Base-by-base conservation (phyloP, 768 basidiomycete species). In the Tephrocybe sp. region DNA sequence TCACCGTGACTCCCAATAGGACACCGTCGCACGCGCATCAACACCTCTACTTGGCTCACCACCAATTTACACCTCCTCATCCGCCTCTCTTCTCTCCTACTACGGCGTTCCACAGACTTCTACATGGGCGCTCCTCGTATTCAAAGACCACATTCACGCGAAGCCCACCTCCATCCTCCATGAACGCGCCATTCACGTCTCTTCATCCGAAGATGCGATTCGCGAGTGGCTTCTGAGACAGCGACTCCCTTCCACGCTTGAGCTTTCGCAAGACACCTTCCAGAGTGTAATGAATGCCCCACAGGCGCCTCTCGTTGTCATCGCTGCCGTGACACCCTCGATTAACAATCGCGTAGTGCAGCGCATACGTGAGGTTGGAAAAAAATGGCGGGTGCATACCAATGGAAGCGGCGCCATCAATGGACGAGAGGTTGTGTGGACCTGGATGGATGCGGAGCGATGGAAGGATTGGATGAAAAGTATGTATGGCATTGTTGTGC, bases 391-490 rank as follows among this genome's bases (percentile, higher is more conserved):
- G 53, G 44, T 70, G 33, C 65, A 66, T 61, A 74, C 74, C 0
- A 64, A 62, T 2, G 74, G 75, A 4, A 73, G 60, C 43, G 72
- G 73, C 1, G 59, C 70, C 46, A 67, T 65, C 34, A 72, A 74
- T 31, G 72, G 69, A 38, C 68, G 77, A 32, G 78, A 83, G 38
- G 85, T 96, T 0, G 80, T 94, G 43, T 97, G 94, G 68, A 78
- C 86, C 8, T 93, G 87, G 86, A 93, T 97, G 82, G 92, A 99
- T 62, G 80, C 74, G 2, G 83, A 82, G 20, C 79, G 76, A 66
- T 98, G 96, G 94, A 76, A 68, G 20, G 84, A 79, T 45, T 98
- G 94, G 94, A 72, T 96, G 70, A 92, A 90, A 75, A 85, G 83
- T 59, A 92, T 92, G 84, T 98, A 98, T 69, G 85, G 86, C 23